Base-by-base conservation (phyloP, 257 asterid genomes). In the Nicotiana otophora region DNA sequence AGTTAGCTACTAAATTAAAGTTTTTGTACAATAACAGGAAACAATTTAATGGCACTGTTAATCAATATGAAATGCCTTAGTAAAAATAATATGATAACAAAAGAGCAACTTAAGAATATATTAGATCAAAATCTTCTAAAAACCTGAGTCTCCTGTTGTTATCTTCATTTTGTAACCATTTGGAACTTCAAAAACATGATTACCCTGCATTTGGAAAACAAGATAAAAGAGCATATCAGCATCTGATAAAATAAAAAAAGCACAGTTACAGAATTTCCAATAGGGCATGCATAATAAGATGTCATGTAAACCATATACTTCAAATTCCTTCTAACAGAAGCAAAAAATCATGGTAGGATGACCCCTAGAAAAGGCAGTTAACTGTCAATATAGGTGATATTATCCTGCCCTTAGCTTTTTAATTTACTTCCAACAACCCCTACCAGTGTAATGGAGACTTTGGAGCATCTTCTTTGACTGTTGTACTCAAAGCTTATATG, bases 151-250 rank as follows among this genome's bases (percentile, higher is more conserved):
- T 84, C 97, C 97, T 39, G 92, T 83, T 63, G 97, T 89, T 51
- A 96, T 87, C 83, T 84, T 87, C 97, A 96, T 81, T 85, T 82
- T 93, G 90, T 94, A 89, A 86, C 97, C 98, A 91, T 94, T 97
- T 20, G 98, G 95, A 86, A 96, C 98, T 78, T 94, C 97, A 87
- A 93, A 94, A 17, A 92, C 90, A 87, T 91, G 87, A 89, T 93
- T 87, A 2, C 99, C 98, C 99, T 96, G 93, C 88, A 88, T 64
- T 81, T 30, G 60, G 83, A 85, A 82, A 5, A 78, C 65, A 84
- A 77, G 63, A 12, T 76, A 72, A 61, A 57, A 61, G 70, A 57
- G 28, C 63, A 55, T 58, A 20, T 4, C 62, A 62, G 61, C 77
- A 63, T 64, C 39, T 80, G 65, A 62, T 80, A 48, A 54, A 72